A percentile compares a stretch with the other conserved stretches of the same genome.
Conservation (phyloP, 306 rosid species). For the Dryas drummondii region DNA sequence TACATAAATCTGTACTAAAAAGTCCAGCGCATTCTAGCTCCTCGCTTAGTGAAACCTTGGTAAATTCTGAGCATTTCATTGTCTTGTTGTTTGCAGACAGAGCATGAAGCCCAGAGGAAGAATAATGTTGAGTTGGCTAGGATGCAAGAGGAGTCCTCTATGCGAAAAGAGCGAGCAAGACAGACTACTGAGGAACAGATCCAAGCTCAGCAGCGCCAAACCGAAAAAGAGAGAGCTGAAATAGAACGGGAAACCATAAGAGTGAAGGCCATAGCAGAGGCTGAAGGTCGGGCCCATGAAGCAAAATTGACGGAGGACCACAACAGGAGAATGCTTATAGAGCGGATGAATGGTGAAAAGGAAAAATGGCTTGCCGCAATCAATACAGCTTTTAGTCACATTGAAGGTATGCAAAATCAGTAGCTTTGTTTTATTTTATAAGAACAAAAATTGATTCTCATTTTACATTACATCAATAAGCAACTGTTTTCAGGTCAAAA, state of each 20-base stretch:
- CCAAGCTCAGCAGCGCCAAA: conserved; percentile 86
- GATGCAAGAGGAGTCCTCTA: conserved; percentile 91
- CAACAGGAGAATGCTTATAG: conserved; percentile 83
- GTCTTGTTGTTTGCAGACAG: conserved; percentile 51
- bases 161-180: conserved; percentile 80
- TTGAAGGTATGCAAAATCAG: conserved; percentile 65
- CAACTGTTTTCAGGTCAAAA: background rate
- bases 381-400: conserved; percentile 83
- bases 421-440: background rate
- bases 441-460: background rate
- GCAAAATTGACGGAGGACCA: conserved; percentile 87
- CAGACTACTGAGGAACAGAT: conserved; percentile 88
- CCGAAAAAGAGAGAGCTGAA: conserved; percentile 90
- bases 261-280: conserved; percentile 92
- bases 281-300: conserved; percentile 88
- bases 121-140: conserved; percentile 86
- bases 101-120: conserved; percentile 82
- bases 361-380: conserved; percentile 99
- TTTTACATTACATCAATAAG: background rate
- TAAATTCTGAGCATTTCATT: conserved; percentile 17
- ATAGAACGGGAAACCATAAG: conserved; percentile 86
- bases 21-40: background rate
- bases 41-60: background rate
- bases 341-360: conserved; percentile 80
- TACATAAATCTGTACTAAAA: background rate